A percentile compares a stretch with the other conserved stretches of the same genome.
These are phyloP conservation scores for Elsinoe necatrix DNA, from an alignment of 2,329 filamentous ascomycete genomes.

Conservation along the genomic window DNA sequence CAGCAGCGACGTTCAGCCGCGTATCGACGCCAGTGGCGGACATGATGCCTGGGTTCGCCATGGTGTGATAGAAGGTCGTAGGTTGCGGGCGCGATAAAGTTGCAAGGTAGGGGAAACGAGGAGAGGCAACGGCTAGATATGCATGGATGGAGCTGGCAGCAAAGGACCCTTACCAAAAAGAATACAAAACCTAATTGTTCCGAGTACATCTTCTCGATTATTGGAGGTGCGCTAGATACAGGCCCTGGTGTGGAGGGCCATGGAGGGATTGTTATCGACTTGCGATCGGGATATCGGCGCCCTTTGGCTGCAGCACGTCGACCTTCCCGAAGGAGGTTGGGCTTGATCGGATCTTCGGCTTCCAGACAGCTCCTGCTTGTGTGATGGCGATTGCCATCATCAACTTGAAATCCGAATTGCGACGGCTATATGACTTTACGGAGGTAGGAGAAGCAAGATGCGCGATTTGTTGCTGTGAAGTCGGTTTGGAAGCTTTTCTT, in stretches of 20 bases:
- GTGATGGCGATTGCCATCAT: not conserved
- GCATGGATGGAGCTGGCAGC: not conserved
- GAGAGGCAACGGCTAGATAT: constrained; percentile 6
- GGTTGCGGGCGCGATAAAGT: not conserved
- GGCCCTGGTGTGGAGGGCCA: not conserved
- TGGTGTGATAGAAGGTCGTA: not conserved
- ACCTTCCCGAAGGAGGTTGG: constrained; percentile 4
- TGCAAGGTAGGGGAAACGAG: not conserved
- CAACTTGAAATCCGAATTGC: not conserved
- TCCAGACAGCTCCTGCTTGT: not conserved
- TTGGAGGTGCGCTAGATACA: not conserved
- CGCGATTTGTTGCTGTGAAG: not conserved
- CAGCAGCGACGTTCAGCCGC: not conserved
- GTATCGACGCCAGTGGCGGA: constrained; percentile 9
- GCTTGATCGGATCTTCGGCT: constrained; percentile 3
- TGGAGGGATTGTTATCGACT: not conserved
- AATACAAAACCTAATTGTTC: not conserved
- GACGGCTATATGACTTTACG: not conserved
- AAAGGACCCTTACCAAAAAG: not conserved
- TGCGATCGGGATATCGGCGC: constrained; percentile 10
- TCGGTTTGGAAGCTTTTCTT: not conserved
- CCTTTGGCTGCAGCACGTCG: not conserved
- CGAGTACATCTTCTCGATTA: not conserved
- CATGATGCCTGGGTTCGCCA: constrained; percentile 11
- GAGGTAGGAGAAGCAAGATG: not conserved